These are phyloP conservation scores for Annona squamosa DNA, from an alignment of 164 flowering plant genomes.

Conservation along the genomic window DNA sequence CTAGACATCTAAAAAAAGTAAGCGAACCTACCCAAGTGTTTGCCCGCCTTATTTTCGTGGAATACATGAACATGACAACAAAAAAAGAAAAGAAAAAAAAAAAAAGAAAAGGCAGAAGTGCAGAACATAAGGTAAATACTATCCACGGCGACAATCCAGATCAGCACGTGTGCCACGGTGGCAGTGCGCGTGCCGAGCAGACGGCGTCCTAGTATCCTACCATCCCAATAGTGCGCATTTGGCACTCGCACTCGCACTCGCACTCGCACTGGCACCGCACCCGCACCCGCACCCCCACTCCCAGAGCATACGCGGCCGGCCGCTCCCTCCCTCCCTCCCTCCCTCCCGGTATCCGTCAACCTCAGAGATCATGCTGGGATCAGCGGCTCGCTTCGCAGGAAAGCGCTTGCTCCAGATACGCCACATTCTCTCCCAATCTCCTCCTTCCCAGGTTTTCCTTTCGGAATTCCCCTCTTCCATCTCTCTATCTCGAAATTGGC, in stretches of 20 bases:
- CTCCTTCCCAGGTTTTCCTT: slow-evolving; percentile 9
- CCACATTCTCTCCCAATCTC: slow-evolving; percentile 46
- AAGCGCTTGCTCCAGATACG: slow-evolving; percentile 75
- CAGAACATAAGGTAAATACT: no score
- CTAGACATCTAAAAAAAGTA: no score
- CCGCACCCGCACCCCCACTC: neutral
- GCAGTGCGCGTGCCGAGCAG: neutral
- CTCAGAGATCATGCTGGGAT: slow-evolving; percentile 15
- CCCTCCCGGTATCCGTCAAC: neutral
- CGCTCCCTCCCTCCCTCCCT: neutral
- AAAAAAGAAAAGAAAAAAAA: no score
- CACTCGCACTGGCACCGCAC: neutral
- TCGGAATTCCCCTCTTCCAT: neutral
- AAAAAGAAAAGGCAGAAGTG: no score
- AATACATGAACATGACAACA: no score
- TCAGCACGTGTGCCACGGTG: no score
- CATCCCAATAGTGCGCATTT: neutral
- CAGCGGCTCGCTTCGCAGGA: slow-evolving; percentile 54
- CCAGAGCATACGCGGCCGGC: neutral
- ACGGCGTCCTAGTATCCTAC: no score
- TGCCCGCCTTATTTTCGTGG: no score
- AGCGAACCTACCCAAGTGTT: no score
- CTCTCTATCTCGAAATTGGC: neutral
- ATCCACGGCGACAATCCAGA: no score
- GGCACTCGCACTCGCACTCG: neutral